A percentile compares a stretch with the other conserved stretches of the same genome.
phyloP scores from a whole-genome alignment of 441 rosid genomes.

The Croton setiger region DNA sequence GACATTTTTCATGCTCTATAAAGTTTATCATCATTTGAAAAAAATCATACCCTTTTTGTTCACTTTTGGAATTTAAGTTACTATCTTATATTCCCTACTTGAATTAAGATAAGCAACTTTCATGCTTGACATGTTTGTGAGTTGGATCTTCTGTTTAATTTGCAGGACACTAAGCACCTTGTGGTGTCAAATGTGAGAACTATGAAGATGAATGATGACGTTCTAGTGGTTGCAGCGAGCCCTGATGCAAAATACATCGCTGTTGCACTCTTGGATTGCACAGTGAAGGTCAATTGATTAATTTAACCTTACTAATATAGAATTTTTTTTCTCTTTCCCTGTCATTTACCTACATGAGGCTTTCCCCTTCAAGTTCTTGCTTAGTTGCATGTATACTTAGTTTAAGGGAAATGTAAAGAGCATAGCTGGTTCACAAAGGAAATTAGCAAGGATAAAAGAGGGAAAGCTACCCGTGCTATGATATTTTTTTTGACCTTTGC shows the following conservation, averaged over 20 bases:
- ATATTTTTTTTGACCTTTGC: background rate
- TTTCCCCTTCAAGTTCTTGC: conserved; percentile 10
- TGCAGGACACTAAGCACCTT: conserved; percentile 69
- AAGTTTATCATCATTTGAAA: background rate
- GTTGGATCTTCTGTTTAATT: conserved; percentile 21
- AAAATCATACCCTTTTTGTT: background rate
- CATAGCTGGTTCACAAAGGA: background rate
- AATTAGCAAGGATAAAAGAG: background rate
- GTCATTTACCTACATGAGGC: background rate
- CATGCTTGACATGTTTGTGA: conserved; percentile 12
- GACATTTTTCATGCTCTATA: background rate
- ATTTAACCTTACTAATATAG: background rate
- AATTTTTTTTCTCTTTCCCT: background rate
- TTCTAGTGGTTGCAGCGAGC: conserved; percentile 77
- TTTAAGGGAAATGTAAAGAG: background rate
- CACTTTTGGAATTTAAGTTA: background rate
- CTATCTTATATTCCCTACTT: background rate
- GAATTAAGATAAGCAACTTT: conserved; percentile 5
- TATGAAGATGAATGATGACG: conserved; percentile 95
- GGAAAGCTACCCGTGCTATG: background rate
- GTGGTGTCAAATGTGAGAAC: conserved; percentile 62
- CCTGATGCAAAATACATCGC: conserved; percentile 92
- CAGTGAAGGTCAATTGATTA: conserved; percentile 68
- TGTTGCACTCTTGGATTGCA: conserved; percentile 84
- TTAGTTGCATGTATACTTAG: background rate